These are phyloP conservation scores for Leersia perrieri DNA, from an alignment of 176 grass and related monocot species.

Conservation along the genomic window DNA sequence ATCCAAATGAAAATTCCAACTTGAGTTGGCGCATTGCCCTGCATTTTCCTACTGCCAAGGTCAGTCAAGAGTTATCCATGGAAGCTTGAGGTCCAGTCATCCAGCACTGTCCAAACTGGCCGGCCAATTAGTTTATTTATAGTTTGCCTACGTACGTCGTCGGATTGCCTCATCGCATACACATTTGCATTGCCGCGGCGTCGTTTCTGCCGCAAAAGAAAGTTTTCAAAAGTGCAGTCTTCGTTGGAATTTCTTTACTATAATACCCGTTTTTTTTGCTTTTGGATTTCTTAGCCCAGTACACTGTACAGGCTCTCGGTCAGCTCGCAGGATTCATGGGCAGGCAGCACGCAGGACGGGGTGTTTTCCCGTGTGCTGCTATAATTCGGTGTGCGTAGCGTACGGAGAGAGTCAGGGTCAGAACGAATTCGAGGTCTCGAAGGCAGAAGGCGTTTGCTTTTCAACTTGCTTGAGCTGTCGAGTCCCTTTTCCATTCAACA, in stretches of 20 bases:
- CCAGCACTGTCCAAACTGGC: background rate
- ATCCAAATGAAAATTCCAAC: background rate
- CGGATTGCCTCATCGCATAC: conserved; percentile 39
- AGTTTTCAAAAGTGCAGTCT: background rate
- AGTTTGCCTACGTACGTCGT: background rate
- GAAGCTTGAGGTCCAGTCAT: background rate
- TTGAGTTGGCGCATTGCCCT: background rate
- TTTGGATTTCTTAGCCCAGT: background rate
- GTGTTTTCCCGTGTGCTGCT: conserved; percentile 7
- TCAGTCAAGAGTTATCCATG: background rate
- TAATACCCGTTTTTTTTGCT: conserved; percentile 24
- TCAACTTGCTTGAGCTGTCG: background rate
- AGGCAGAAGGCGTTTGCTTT: background rate
- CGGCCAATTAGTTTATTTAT: background rate
- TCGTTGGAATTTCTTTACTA: conserved; percentile 1
- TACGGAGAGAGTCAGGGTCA: background rate
- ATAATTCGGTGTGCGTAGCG: conserved; percentile 6
- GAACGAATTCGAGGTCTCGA: background rate
- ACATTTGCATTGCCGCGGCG: background rate
- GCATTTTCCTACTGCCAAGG: background rate
- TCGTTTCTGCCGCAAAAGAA: background rate
- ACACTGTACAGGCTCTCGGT: background rate
- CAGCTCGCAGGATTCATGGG: background rate
- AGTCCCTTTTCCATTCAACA: background rate
- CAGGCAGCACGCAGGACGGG: background rate